Evolutionary conservation across 441 rosid species (phyloP).

Genomic region (Hura crepitans): DNA sequence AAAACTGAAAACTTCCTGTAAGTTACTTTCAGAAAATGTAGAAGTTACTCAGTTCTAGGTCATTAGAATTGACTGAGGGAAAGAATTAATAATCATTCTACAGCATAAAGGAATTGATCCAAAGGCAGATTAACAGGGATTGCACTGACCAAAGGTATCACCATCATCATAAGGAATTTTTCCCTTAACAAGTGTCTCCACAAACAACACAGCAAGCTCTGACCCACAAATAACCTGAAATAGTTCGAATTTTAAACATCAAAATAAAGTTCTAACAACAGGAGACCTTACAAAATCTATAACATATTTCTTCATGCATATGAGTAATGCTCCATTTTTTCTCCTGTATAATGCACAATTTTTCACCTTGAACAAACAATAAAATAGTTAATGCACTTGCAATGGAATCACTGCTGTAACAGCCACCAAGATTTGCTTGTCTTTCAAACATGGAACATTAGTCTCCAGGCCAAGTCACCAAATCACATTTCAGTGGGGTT

Average conservation of each 20-base stretch:
- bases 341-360: slow-evolving; percentile 1
- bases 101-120: not conserved
- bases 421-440: not conserved
- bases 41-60: not conserved
- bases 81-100: not conserved
- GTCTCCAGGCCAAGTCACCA: not conserved
- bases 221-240: slow-evolving; percentile 88
- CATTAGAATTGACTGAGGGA: not conserved
- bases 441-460: not conserved
- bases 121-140: slow-evolving; percentile 15
- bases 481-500: not conserved
- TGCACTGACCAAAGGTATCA: slow-evolving; percentile 64
- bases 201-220: slow-evolving; percentile 70
- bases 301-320: not conserved
- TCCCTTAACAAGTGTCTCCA: slow-evolving; percentile 75
- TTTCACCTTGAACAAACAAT: not conserved
- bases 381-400: not conserved
- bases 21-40: not conserved
- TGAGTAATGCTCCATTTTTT: not conserved
- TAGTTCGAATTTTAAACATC: slow-evolving; percentile 15
- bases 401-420: not conserved
- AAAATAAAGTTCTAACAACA: slow-evolving; percentile 12
- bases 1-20: not conserved
- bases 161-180: slow-evolving; percentile 61
- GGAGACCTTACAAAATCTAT: not conserved